These are phyloP conservation scores for Phytophthora pistaciae DNA, from an alignment of 352 stramenopile genomes.

Conservation along the genomic window DNA sequence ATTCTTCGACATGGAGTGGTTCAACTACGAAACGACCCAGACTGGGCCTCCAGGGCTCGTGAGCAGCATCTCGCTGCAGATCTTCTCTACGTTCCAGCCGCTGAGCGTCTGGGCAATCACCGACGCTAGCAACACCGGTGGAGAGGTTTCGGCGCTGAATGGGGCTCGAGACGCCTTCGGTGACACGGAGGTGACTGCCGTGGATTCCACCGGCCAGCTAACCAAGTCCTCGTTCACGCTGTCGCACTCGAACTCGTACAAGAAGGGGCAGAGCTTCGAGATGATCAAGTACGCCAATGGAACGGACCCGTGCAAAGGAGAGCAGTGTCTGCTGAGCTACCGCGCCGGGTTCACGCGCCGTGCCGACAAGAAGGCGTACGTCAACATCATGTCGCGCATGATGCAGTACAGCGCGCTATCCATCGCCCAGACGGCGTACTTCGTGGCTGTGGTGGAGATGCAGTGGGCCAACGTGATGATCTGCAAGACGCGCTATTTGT, in stretches of 20 bases:
- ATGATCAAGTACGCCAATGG: constrained; percentile 51
- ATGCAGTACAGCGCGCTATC: constrained; percentile 85
- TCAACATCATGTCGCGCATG: constrained; percentile 92
- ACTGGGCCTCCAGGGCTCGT: constrained; percentile 57
- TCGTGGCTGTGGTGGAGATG: constrained; percentile 88
- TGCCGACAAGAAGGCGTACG: constrained; percentile 32
- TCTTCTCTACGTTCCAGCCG: constrained; percentile 79
- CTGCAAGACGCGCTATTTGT: constrained; percentile 94
- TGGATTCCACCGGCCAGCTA: constrained; percentile 47
- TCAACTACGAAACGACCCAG: constrained; percentile 68
- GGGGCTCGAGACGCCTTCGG: constrained; percentile 53
- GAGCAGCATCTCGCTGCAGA: constrained; percentile 55
- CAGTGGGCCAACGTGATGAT: constrained; percentile 94
- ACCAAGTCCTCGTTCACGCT: constrained; percentile 42
- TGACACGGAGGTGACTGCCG: constrained; percentile 38
- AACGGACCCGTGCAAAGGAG: constrained; percentile 37
- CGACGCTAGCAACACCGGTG: constrained; percentile 29
- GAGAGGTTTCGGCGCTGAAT: constrained; percentile 39
- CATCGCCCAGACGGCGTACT: constrained; percentile 89
- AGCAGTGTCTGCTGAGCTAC: constrained; percentile 69
- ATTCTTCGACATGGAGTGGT: constrained; percentile 92
- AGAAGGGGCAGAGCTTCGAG: constrained; percentile 57
- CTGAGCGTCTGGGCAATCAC: constrained; percentile 83
- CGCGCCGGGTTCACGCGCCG: constrained; percentile 57
- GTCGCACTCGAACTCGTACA: constrained; percentile 48